A percentile compares a stretch with the other conserved stretches of the same genome.
These are phyloP conservation scores for Ilyonectria robusta DNA, from an alignment of 2,329 filamentous ascomycete genomes.

Conservation along the genomic window DNA sequence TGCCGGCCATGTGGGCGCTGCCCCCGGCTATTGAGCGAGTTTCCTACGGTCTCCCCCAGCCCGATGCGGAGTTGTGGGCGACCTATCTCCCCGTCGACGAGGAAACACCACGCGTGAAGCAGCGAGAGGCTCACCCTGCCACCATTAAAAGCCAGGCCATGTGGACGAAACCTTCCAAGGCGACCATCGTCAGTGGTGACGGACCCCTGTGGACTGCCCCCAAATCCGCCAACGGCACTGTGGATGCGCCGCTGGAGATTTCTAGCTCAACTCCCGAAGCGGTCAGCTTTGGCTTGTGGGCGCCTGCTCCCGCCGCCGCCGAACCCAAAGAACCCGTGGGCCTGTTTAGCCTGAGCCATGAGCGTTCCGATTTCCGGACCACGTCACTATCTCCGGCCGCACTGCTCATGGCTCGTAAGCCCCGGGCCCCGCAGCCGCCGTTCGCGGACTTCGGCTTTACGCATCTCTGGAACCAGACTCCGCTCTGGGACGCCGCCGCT, in stretches of 20 bases:
- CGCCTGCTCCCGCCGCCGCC: slow-evolving; percentile 28
- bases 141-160: slow-evolving; percentile 40
- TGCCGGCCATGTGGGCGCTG: slow-evolving; percentile 44
- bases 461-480: slow-evolving; percentile 46
- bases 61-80: slow-evolving; percentile 48
- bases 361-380: slow-evolving; percentile 43
- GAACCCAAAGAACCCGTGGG: slow-evolving; percentile 41
- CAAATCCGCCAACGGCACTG: slow-evolving; percentile 23
- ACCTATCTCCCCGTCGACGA: slow-evolving; percentile 42
- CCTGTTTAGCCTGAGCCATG: slow-evolving; percentile 46
- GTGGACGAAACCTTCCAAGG: slow-evolving; percentile 39
- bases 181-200: slow-evolving; percentile 33
- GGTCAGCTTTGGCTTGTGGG: slow-evolving; percentile 45
- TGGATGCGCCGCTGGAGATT: slow-evolving; percentile 24
- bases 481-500: slow-evolving; percentile 44
- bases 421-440: slow-evolving; percentile 37
- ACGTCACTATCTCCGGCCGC: slow-evolving; percentile 42
- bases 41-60: slow-evolving; percentile 49
- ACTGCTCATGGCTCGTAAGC: slow-evolving; percentile 39
- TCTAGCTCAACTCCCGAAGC: slow-evolving; percentile 24
- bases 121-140: slow-evolving; percentile 41
- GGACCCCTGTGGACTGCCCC: slow-evolving; percentile 41
- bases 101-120: slow-evolving; percentile 43
- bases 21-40: slow-evolving; percentile 32
- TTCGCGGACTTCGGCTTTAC: slow-evolving; percentile 40